Percentiles rank a stretch among this genome's conserved stretches.
Evolutionary conservation across 495 filamentous ascomycete species (phyloP).

Genomic region (Daldinia grandis): DNA sequence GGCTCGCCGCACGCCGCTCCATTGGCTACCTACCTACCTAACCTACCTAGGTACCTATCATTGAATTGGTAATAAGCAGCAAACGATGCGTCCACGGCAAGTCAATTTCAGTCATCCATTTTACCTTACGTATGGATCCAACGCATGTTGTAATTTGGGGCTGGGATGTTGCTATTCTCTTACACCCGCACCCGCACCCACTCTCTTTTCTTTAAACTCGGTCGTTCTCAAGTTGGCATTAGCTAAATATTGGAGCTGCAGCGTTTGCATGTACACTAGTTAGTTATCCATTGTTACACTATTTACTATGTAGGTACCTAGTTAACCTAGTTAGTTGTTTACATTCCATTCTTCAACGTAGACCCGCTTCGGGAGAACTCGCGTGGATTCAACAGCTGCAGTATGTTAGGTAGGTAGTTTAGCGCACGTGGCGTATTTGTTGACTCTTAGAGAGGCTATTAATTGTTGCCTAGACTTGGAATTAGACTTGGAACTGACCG

Average conservation of each 20-base stretch:
- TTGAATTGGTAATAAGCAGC: slow-evolving; percentile 18
- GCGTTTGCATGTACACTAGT: neutral
- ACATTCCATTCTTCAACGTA: neutral
- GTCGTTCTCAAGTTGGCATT: slow-evolving; percentile 22
- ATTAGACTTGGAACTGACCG: neutral
- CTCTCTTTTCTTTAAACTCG: neutral
- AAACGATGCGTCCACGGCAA: neutral
- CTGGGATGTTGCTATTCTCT: slow-evolving; percentile 22
- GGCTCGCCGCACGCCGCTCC: slow-evolving; percentile 4
- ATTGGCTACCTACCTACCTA: too few species aligned
- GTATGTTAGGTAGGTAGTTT: neutral
- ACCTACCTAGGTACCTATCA: too few species aligned
- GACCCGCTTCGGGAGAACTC: neutral
- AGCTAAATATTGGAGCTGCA: slow-evolving; percentile 14
- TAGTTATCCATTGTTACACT: too few species aligned
- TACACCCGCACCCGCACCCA: neutral
- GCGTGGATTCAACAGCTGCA: neutral
- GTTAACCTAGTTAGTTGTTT: too few species aligned
- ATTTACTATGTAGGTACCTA: neutral
- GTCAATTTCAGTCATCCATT: neutral
- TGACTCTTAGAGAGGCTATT: neutral
- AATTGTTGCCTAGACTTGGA: neutral
- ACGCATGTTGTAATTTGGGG: slow-evolving; percentile 13
- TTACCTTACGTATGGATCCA: neutral
- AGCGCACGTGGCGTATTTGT: neutral